Percentiles rank a stretch among this genome's conserved stretches.
Conservation (phyloP, 1,284 basidiomycete species). For the Tilletia caries region DNA sequence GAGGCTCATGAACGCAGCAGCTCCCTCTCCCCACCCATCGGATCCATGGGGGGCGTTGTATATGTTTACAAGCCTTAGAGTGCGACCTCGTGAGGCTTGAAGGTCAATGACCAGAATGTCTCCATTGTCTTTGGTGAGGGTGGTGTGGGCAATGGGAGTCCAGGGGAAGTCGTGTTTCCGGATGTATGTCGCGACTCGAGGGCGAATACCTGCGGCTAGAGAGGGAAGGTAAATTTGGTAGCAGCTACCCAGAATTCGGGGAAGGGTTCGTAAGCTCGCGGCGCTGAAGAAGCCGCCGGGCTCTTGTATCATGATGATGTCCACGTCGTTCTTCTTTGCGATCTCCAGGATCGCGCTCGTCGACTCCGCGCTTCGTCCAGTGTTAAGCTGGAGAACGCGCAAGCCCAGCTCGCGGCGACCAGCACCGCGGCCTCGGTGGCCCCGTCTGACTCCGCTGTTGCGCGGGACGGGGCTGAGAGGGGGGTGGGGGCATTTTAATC, state of each 20-base stretch:
- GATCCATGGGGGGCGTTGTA: neutral
- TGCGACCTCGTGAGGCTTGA: neutral
- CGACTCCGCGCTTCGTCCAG: neutral
- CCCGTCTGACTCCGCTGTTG: neutral
- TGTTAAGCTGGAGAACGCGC: neutral
- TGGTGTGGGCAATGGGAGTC: neutral
- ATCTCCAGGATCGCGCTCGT: conserved; percentile 2
- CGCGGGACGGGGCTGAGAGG: neutral
- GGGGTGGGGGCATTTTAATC: neutral
- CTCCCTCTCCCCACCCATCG: neutral
- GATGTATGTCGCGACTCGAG: neutral
- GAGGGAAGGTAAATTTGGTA: conserved; percentile 1
- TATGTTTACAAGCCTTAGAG: neutral
- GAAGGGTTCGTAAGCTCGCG: neutral
- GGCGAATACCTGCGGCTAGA: neutral
- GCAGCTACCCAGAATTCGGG: neutral
- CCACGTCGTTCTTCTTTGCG: neutral
- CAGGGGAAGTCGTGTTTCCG: conserved; percentile 1
- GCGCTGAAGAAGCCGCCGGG: neutral
- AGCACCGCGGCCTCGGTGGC: neutral
- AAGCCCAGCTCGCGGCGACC: neutral
- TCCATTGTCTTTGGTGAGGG: neutral
- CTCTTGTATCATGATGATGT: conserved; percentile 2
- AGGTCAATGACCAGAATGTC: conserved; percentile 2
- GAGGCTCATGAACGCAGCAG: neutral